A percentile compares a stretch with the other conserved stretches of the same genome.
phyloP scores from a whole-genome alignment of 352 stramenopile genomes.

The Thalassiosira ordinaria region DNA sequence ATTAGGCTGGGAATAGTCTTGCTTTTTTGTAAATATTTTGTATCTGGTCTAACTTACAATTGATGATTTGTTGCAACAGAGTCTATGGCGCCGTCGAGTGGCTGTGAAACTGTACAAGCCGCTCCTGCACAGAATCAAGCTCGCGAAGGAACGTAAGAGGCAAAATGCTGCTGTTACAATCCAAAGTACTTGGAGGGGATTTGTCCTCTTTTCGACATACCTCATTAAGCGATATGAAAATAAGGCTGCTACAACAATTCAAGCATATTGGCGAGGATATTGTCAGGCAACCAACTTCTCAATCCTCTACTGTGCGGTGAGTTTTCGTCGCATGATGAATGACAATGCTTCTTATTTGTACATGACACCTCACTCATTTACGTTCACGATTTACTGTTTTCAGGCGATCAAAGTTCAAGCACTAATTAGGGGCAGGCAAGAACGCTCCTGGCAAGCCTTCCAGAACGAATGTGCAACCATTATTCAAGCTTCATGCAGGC shows the following conservation, averaged over 20 bases:
- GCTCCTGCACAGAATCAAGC: slow-evolving; percentile 46
- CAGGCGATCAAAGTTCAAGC: slow-evolving; percentile 72
- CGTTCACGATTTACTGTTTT: no score
- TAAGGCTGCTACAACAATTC: slow-evolving; percentile 50
- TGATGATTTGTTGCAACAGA: slow-evolving; percentile 32
- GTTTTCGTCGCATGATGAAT: no score
- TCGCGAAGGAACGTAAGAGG: slow-evolving; percentile 43
- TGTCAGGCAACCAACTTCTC: slow-evolving; percentile 51
- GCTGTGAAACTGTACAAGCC: slow-evolving; percentile 45
- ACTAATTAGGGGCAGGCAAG: slow-evolving; percentile 61
- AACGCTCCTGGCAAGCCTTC: slow-evolving; percentile 55
- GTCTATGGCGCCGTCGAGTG: slow-evolving; percentile 40
- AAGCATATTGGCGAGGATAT: slow-evolving; percentile 49
- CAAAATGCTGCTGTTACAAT: slow-evolving; percentile 63
- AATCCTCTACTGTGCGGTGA: slow-evolving; percentile 45
- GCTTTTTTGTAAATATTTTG: not conserved
- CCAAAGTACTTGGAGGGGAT: slow-evolving; percentile 67
- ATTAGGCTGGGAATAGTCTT: not conserved
- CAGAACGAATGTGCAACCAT: slow-evolving; percentile 73
- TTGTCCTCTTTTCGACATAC: slow-evolving; percentile 66
- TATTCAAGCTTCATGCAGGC: slow-evolving; percentile 64
- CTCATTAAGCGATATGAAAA: slow-evolving; percentile 62
- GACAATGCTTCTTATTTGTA: not conserved
- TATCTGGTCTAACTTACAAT: not conserved
- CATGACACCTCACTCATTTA: no score